phyloP scores from a whole-genome alignment of 495 filamentous ascomycete species.

The Neurospora tetraspora region DNA sequence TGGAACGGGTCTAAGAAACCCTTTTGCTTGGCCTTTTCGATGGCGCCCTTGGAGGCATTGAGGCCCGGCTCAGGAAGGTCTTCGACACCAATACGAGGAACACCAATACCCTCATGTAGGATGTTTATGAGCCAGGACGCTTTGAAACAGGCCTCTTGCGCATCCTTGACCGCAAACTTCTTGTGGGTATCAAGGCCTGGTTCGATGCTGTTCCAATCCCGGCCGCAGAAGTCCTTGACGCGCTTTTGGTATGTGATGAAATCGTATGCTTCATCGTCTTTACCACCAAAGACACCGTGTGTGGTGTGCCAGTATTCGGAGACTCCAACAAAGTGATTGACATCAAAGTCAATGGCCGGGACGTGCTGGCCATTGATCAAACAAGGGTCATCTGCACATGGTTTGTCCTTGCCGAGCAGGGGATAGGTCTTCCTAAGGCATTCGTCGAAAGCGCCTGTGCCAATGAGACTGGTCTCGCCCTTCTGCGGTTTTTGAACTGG shows the following conservation, averaged over 20 bases:
- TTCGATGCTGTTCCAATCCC: conserved; percentile 69
- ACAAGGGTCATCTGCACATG: conserved; percentile 77
- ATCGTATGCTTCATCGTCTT: conserved; percentile 79
- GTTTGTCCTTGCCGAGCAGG: conserved; percentile 78
- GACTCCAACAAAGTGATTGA: conserved; percentile 97
- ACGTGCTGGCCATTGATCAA: conserved; percentile 82
- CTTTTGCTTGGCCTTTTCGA: conserved; percentile 61
- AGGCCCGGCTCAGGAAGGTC: conserved; percentile 30
- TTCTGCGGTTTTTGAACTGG: conserved; percentile 20
- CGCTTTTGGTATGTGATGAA: conserved; percentile 81
- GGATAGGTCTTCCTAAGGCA: conserved; percentile 76
- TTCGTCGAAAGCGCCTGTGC: conserved; percentile 78
- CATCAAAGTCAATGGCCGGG: conserved; percentile 91
- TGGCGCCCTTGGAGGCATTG: conserved; percentile 68
- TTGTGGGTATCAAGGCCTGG: conserved; percentile 49
- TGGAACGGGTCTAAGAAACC: conserved; percentile 86
- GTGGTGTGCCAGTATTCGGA: conserved; percentile 99
- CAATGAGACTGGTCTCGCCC: conserved; percentile 45
- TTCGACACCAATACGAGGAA: conserved; percentile 83
- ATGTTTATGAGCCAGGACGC: conserved; percentile 96
- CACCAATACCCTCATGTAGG: conserved; percentile 88
- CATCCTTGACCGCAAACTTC: conserved; percentile 48
- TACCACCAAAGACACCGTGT: conserved; percentile 81
- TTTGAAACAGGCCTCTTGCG: conserved; percentile 91
- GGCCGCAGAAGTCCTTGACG: conserved; percentile 76